These are phyloP conservation scores for Silene vulgaris DNA, from an alignment of 179 eudicot species.

Conservation along the genomic window DNA sequence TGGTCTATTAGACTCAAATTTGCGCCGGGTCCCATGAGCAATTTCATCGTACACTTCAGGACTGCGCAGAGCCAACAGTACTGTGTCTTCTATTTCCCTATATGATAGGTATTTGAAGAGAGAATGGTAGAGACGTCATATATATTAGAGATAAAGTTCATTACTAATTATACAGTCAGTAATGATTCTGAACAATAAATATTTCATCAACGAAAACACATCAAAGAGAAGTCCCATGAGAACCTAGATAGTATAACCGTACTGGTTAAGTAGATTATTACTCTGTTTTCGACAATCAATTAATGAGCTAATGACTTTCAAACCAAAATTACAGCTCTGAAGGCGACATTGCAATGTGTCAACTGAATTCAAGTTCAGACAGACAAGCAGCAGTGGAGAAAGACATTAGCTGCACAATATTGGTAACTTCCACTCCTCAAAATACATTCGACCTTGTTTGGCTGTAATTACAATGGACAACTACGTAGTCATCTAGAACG, in stretches of 20 bases:
- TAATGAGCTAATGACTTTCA: no score
- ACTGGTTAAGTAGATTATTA: background rate
- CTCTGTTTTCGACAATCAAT: background rate
- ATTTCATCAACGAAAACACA: background rate
- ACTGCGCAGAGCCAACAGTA: constrained; percentile 76
- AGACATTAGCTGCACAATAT: background rate
- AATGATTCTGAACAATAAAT: background rate
- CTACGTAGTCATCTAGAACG: background rate
- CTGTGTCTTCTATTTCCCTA: constrained; percentile 87
- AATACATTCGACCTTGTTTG: background rate
- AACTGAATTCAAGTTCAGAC: background rate
- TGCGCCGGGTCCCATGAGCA: constrained; percentile 89
- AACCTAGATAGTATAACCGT: background rate
- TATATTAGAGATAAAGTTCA: background rate
- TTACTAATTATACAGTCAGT: background rate
- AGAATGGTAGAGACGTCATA: background rate
- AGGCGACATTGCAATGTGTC: background rate
- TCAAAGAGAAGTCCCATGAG: background rate
- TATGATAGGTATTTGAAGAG: background rate
- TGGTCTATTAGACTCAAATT: constrained; percentile 92
- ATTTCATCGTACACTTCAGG: constrained; percentile 96
- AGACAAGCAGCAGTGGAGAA: no score
- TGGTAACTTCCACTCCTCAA: background rate
- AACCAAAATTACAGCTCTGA: background rate
- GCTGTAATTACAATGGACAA: background rate